Percentiles rank a stretch among this genome's conserved stretches.
Evolutionary conservation across 176 grass and related monocot species (phyloP).

Genomic region (Aegilops bicornis): DNA sequence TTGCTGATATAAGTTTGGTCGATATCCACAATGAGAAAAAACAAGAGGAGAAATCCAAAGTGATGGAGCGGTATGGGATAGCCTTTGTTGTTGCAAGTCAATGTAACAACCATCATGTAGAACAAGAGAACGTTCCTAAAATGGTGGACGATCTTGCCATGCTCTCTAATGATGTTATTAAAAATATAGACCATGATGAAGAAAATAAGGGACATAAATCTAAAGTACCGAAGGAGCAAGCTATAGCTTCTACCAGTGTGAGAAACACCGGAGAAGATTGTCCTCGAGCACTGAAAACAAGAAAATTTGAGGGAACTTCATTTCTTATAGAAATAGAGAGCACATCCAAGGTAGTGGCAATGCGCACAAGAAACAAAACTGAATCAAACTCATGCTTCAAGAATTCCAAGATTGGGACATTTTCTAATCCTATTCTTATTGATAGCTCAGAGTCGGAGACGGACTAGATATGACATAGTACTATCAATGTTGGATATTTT

Average conservation of each 20-base stretch:
- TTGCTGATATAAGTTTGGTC: too few relatives aligned
- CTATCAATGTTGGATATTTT: not conserved
- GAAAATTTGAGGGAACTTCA: not conserved
- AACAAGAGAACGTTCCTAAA: too few relatives aligned
- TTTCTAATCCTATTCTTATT: not conserved
- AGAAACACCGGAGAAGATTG: not conserved
- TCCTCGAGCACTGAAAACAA: not conserved
- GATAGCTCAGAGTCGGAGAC: not conserved
- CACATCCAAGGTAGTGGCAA: not conserved
- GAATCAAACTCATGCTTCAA: not conserved
- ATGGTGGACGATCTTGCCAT: too few relatives aligned
- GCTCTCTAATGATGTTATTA: too few relatives aligned
- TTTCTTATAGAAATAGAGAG: not conserved
- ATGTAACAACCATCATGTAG: too few relatives aligned
- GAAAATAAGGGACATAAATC: too few relatives aligned
- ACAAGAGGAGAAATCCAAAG: too few relatives aligned
- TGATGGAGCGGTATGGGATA: too few relatives aligned
- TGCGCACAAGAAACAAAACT: not conserved
- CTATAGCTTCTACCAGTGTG: not conserved
- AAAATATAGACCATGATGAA: too few relatives aligned
- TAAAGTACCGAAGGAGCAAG: not conserved
- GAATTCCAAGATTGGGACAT: not conserved
- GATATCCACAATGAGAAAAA: too few relatives aligned
- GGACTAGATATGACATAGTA: not conserved
- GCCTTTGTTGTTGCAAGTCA: too few relatives aligned